Base-by-base conservation (phyloP, 169 alveolate species). In the Babesia microti region DNA sequence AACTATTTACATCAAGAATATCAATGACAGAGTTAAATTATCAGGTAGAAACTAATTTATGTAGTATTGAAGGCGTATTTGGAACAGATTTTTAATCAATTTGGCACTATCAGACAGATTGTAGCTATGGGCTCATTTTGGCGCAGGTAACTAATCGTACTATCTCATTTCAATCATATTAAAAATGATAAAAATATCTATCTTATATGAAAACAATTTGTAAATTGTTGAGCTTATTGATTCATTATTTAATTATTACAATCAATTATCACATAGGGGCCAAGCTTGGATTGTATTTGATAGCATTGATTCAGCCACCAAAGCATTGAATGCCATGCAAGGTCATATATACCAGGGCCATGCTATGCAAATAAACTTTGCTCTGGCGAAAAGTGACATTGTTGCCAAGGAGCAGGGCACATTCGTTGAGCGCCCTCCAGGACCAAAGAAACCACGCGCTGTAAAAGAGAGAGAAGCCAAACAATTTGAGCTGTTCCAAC, bases 201-300 rank as follows among this genome's bases (percentile, higher is more conserved):
- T n/a, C n/a, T n/a, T n/a, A n/a, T n/a, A n/a, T n/a, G n/a, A n/a
- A n/a, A n/a, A n/a, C n/a, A n/a, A n/a, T n/a, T n/a, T n/a, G n/a
- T n/a, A n/a, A n/a, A n/a, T n/a, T n/a, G n/a, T n/a, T n/a, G n/a
- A n/a, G n/a, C n/a, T n/a, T n/a, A n/a, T n/a, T n/a, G n/a, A n/a
- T n/a, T n/a, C n/a, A n/a, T n/a, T n/a, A n/a, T n/a, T n/a, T n/a
- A n/a, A n/a, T n/a, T n/a, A n/a, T n/a, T n/a, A n/a, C n/a, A n/a
- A n/a, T n/a, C n/a, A n/a, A n/a, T n/a, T n/a, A n/a, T n/a, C n/a
- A n/a, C n/a, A n/a, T n/a, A n/a, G 68, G 30, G 89, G 89, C 9
- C 89, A 80, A 57, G 89, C 89, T 7, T 80, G 87, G 82, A 47
- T 80, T 18, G 73, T 80, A 12, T 80, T 61, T 42, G 78, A 59